Conservation (phyloP, 495 filamentous ascomycete genomes). For the Apiosordaria backusii region DNA sequence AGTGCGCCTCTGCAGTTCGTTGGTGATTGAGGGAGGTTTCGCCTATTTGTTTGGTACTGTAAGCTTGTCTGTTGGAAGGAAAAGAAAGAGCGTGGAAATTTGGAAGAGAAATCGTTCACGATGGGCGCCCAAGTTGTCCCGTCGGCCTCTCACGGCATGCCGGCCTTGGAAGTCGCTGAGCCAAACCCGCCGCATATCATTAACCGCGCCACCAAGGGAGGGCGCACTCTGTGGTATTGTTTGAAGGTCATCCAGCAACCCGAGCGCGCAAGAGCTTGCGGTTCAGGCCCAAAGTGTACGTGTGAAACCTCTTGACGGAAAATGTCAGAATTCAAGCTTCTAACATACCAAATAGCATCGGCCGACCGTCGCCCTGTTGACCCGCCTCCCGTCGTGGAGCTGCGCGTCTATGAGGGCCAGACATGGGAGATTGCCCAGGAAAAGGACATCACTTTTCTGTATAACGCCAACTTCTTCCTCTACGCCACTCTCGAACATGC, state of each 20-base stretch:
- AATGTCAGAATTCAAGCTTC: too few species aligned
- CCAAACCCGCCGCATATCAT: constrained; percentile 18
- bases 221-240: constrained; percentile 75
- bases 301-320: too few species aligned
- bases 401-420: constrained; percentile 83
- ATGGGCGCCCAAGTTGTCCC: constrained; percentile 35
- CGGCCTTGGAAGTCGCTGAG: constrained; percentile 21
- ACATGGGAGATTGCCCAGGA: constrained; percentile 53
- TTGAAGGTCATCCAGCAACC: constrained; percentile 91
- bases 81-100: background rate
- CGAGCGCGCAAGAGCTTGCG: constrained; percentile 91
- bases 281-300: constrained; percentile 92
- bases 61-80: background rate
- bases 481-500: constrained; percentile 89
- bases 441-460: constrained; percentile 82
- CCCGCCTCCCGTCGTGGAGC: constrained; percentile 92
- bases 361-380: constrained; percentile 96
- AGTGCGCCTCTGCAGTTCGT: background rate
- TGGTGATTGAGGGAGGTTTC: background rate
- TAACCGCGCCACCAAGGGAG: constrained; percentile 68
- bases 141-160: constrained; percentile 27
- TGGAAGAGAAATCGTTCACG: background rate
- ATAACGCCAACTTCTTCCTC: constrained; percentile 97
- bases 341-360: constrained; percentile 59
- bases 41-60: background rate